Conservation (phyloP, 1,284 basidiomycete genomes). For the Lignosus rhinocerotis region DNA sequence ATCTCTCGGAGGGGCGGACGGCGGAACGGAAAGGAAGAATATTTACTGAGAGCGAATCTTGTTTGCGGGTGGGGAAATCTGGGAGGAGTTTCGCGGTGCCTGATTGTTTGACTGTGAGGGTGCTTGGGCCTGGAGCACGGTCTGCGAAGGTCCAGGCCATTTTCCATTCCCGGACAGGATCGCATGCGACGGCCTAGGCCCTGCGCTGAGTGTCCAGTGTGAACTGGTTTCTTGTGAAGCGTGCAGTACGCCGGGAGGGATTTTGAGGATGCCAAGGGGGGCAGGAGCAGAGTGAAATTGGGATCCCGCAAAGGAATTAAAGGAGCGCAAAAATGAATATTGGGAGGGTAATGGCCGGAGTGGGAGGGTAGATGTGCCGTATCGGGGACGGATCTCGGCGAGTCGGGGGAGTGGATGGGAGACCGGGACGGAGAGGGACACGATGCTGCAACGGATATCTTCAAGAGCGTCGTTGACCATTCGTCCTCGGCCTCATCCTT, state of each 20-base stretch:
- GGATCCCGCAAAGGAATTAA: slow-evolving; percentile 3
- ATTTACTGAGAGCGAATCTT: slow-evolving; percentile 2
- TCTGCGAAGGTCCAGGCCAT: slow-evolving; percentile 13
- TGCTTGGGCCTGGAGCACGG: slow-evolving; percentile 15
- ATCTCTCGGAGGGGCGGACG: slow-evolving; percentile 1
- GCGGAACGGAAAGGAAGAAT: slow-evolving; percentile 2
- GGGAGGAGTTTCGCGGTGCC: slow-evolving; percentile 21
- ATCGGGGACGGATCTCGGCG: slow-evolving; percentile 16
- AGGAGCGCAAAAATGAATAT: slow-evolving; percentile 2
- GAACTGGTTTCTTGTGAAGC: not conserved
- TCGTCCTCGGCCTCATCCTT: slow-evolving; percentile 13
- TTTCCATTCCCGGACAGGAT: slow-evolving; percentile 1
- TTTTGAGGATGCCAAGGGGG: not conserved
- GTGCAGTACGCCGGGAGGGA: no score
- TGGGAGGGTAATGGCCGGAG: slow-evolving; percentile 3
- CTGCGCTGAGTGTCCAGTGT: not conserved
- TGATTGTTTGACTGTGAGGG: slow-evolving; percentile 26
- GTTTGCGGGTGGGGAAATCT: slow-evolving; percentile 7
- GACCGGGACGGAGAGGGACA: slow-evolving; percentile 5
- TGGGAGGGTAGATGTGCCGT: slow-evolving; percentile 1
- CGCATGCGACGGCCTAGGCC: slow-evolving; percentile 14
- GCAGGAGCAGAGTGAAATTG: no score
- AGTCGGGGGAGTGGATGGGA: not conserved
- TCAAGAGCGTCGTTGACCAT: slow-evolving; percentile 2
- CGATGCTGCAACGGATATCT: slow-evolving; percentile 6